Percentiles rank a stretch among this genome's conserved stretches.
Conservation (phyloP, 495 filamentous ascomycete genomes). For the Aspergillus diversus region DNA sequence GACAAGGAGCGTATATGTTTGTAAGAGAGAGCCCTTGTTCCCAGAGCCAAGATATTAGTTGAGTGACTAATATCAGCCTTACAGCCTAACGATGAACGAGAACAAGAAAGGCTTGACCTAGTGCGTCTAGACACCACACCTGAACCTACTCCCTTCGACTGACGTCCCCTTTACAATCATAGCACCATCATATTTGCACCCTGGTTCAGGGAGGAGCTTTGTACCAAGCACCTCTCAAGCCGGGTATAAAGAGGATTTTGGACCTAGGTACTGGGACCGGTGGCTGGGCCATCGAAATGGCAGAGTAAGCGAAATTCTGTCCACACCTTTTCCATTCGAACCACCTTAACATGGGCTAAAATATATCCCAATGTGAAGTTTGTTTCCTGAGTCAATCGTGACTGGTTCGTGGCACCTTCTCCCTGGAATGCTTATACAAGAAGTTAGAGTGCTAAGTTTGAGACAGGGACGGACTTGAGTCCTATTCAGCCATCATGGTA, state of each 20-base stretch:
- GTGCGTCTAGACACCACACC: constrained; percentile 48
- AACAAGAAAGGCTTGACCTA: constrained; percentile 69
- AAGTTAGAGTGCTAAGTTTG: not conserved
- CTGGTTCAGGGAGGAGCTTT: constrained; percentile 47
- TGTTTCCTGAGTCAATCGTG: constrained; percentile 20
- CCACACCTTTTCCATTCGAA: not conserved
- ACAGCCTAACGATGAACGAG: constrained; percentile 39
- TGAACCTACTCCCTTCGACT: not conserved
- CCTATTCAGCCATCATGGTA: constrained; percentile 52
- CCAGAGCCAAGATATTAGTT: not conserved
- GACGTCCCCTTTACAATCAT: not conserved
- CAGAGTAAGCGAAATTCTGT: constrained; percentile 31
- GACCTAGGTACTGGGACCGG: constrained; percentile 54
- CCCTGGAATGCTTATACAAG: not conserved
- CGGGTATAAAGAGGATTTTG: constrained; percentile 43
- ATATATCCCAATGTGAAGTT: constrained; percentile 5
- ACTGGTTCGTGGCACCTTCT: constrained; percentile 18
- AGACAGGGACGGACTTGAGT: constrained; percentile 49
- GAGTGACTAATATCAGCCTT: not conserved
- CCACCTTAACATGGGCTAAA: not conserved
- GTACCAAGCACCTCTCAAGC: constrained; percentile 53
- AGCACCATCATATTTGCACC: constrained; percentile 53
- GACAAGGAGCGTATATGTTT: constrained; percentile 23
- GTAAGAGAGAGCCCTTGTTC: not conserved
- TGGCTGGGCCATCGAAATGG: constrained; percentile 59